These are phyloP conservation scores for Scutellaria baicalensis DNA, from an alignment of 257 asterid genomes.

Conservation along the genomic window DNA sequence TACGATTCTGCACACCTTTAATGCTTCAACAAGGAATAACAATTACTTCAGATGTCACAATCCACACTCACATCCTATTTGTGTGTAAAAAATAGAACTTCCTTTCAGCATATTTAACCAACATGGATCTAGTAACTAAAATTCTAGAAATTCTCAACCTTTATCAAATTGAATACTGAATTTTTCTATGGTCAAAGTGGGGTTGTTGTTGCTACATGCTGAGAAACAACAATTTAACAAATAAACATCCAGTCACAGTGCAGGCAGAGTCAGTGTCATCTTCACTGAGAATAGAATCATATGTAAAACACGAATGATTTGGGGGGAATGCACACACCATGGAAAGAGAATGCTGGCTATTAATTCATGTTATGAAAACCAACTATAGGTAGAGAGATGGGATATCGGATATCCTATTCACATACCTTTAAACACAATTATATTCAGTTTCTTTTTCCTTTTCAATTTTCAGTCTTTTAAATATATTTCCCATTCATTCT, in stretches of 20 bases:
- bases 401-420: neutral
- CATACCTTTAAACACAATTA: neutral
- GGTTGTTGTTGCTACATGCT: neutral
- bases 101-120: neutral
- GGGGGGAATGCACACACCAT: neutral
- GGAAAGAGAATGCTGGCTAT: neutral
- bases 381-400: neutral
- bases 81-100: neutral
- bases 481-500: neutral
- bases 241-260: neutral
- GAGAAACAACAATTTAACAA: neutral
- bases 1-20: constrained; percentile 1
- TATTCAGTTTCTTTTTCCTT: neutral
- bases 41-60: neutral
- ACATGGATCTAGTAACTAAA: neutral
- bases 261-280: neutral
- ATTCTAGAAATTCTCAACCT: neutral
- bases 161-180: neutral
- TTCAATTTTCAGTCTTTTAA: neutral
- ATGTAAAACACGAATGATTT: neutral
- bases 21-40: neutral
- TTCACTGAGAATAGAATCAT: neutral
- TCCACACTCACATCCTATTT: constrained; percentile 1
- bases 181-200: neutral
- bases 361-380: neutral